These are phyloP conservation scores for Aspergillus oerlinghausenensis DNA, from an alignment of 2,329 filamentous ascomycete species.

Conservation along the genomic window DNA sequence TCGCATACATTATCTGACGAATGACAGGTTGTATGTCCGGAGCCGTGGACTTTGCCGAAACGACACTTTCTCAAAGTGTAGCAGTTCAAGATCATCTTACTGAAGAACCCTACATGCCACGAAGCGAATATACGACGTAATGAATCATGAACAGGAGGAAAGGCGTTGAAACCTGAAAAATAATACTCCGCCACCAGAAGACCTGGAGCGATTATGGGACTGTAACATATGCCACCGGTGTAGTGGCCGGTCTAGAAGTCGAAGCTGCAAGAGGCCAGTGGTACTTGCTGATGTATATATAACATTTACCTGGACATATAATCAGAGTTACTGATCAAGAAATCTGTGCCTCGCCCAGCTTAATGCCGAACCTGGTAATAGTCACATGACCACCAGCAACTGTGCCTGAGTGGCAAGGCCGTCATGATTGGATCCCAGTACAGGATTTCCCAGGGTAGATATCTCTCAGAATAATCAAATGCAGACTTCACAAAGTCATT, in stretches of 20 bases:
- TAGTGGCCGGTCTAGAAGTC: background rate
- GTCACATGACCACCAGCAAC: background rate
- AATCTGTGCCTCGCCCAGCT: background rate
- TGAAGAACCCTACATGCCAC: conserved; percentile 4
- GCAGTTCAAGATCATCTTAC: background rate
- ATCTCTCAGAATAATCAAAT: background rate
- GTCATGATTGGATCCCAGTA: background rate
- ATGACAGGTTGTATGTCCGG: conserved; percentile 60
- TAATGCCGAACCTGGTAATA: background rate
- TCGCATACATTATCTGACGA: conserved; percentile 4
- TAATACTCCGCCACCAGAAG: background rate
- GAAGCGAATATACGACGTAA: conserved; percentile 8
- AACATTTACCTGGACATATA: background rate
- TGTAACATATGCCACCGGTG: background rate
- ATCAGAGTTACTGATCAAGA: background rate
- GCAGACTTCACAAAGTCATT: background rate
- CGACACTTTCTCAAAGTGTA: conserved; percentile 26
- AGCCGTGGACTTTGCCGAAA: conserved; percentile 65
- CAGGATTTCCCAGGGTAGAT: background rate
- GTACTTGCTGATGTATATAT: background rate
- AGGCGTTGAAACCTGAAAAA: background rate
- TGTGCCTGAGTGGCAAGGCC: background rate
- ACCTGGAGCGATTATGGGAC: background rate
- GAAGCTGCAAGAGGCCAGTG: background rate
- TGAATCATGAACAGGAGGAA: background rate